Conservation (phyloP, 2,329 filamentous ascomycete species). For the Emergomyces orientalis region DNA sequence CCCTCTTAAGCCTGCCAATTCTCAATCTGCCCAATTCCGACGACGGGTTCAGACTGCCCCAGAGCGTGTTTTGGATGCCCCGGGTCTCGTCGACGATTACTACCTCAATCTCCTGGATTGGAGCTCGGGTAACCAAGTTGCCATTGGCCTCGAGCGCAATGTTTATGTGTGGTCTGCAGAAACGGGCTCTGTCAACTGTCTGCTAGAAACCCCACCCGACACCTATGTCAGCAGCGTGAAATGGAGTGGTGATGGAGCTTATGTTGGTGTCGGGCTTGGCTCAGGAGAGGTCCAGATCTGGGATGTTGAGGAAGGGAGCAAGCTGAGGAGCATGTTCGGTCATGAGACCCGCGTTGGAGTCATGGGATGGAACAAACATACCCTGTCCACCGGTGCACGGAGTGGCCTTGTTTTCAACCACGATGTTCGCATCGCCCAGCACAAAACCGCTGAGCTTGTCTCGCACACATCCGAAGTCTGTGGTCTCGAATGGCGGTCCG, state of each 20-base stretch:
- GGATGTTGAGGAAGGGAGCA: slow-evolving; percentile 90
- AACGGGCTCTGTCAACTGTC: slow-evolving; percentile 75
- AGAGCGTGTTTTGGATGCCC: slow-evolving; percentile 91
- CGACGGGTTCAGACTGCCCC: slow-evolving; percentile 89
- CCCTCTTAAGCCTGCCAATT: slow-evolving; percentile 68
- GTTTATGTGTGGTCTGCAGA: slow-evolving; percentile 99
- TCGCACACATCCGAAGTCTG: slow-evolving; percentile 98
- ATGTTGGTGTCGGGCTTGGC: slow-evolving; percentile 89
- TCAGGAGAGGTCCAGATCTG: slow-evolving; percentile 98
- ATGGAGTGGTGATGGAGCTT: slow-evolving; percentile 95
- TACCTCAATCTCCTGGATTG: slow-evolving; percentile 98
- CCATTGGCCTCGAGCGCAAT: slow-evolving; percentile 90
- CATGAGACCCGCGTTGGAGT: slow-evolving; percentile 94
- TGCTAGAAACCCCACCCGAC: slow-evolving; percentile 78
- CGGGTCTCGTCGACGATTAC: slow-evolving; percentile 94
- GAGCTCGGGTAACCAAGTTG: slow-evolving; percentile 96
- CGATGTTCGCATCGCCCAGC: slow-evolving; percentile 91
- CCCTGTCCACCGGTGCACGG: slow-evolving; percentile 87
- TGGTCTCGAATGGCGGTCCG: slow-evolving; percentile 92
- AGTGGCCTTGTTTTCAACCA: slow-evolving; percentile 97
- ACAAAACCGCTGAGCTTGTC: slow-evolving; percentile 95
- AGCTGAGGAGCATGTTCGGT: slow-evolving; percentile 97
- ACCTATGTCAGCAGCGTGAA: slow-evolving; percentile 98
- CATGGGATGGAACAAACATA: slow-evolving; percentile 99
- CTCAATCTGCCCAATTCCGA: slow-evolving; percentile 73